Base-by-base conservation (phyloP, 495 filamentous ascomycete genomes). In the Venustampulla echinocandica region DNA sequence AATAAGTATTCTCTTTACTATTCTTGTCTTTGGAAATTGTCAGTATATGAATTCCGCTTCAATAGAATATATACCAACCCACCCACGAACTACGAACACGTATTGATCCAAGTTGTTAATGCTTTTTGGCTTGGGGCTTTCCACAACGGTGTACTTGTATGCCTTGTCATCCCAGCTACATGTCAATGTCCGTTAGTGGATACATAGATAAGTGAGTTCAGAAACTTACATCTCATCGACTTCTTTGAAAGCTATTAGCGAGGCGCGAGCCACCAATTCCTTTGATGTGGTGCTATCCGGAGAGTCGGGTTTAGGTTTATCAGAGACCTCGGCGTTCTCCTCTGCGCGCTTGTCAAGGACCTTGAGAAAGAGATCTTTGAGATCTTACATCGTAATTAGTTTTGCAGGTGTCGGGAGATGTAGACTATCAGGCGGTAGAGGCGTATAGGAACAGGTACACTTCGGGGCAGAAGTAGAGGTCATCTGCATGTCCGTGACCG, bases 101-200 rank as follows among this genome's bases (percentile, higher is more conserved):
- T 82, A 90, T 48, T 87, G 75, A 52, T 88, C 80, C 59, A 85
- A 89, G 34, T 25, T 42, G 7, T 34, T 21, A 82, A 74, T 17
- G 76, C 78, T 40, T 75, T 73, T 1, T 69, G 64, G 44, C 83
- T 76, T 47, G 87, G 77, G 15, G 10, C 80, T 88, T 56, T 90
- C 85, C 38, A 77, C 83, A 28, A 87, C 71, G 58, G 83, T 85
- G 64, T 82, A 90, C 53, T 85, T 81, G 59, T 88, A 81, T 46
- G 84, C 83, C 10, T 75, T 75, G 4, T 35, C 33, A 14, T 35
- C 33, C 33, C 33, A 35, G 52, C 85, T 81, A 77, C 78, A 85
- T 9, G 10, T 40, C 4, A 19, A 38, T 19, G 10, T 20, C 7
- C 19, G 28, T 34, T 46, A 46, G 19, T 28, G 4, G 15, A 11